These are phyloP conservation scores for Cutaneotrichosporon dermatis DNA, from an alignment of 1,284 basidiomycete species.

Conservation along the genomic window DNA sequence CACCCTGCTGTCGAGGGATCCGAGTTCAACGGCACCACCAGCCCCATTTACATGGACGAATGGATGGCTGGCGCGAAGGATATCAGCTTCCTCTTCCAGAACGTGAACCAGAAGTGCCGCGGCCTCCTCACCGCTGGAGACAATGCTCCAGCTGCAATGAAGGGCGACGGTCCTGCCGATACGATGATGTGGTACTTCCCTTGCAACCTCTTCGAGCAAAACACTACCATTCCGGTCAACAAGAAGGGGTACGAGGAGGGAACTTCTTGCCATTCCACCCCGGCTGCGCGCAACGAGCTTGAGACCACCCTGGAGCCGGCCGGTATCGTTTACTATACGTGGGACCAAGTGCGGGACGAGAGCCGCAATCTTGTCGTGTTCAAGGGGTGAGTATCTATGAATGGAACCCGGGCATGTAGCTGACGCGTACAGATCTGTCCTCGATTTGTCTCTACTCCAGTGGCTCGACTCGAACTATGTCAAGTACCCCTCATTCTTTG, in stretches of 20 bases:
- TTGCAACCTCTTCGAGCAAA: constrained; percentile 81
- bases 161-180: constrained; percentile 38
- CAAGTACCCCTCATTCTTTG: constrained; percentile 74
- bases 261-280: constrained; percentile 69
- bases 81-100: constrained; percentile 91
- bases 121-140: constrained; percentile 66
- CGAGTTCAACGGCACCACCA: constrained; percentile 68
- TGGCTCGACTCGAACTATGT: constrained; percentile 78
- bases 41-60: constrained; percentile 72
- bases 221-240: constrained; percentile 62
- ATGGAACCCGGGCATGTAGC: background rate
- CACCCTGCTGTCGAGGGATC: constrained; percentile 65
- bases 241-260: constrained; percentile 60
- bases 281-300: constrained; percentile 57
- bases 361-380: constrained; percentile 81
- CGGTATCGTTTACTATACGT: constrained; percentile 89
- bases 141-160: constrained; percentile 56
- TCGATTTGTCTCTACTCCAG: constrained; percentile 78
- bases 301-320: constrained; percentile 46
- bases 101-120: constrained; percentile 74
- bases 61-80: constrained; percentile 82
- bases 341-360: constrained; percentile 71
- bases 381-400: constrained; percentile 66
- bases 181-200: constrained; percentile 81
- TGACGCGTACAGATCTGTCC: constrained; percentile 60